These are phyloP conservation scores for Serendipita indica DNA, from an alignment of 768 basidiomycete genomes.

Conservation along the genomic window DNA sequence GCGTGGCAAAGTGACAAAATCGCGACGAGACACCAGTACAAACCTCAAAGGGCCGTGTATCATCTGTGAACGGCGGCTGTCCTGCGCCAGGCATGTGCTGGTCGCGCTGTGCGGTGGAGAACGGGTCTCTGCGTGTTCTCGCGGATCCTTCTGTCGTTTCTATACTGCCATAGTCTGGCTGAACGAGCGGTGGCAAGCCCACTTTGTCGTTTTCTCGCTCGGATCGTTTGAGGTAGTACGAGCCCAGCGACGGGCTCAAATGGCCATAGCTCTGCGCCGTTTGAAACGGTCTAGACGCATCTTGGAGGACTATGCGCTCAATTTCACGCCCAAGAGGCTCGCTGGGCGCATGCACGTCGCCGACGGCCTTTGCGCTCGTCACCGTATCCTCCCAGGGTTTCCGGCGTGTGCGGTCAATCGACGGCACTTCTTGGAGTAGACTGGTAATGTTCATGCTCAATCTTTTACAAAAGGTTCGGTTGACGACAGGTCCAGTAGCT, in stretches of 20 bases:
- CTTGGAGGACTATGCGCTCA: background rate
- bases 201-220: background rate
- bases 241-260: background rate
- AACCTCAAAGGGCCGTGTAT: background rate
- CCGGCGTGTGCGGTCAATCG: background rate
- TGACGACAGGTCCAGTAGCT: background rate
- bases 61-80: background rate
- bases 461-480: background rate
- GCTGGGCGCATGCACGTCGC: background rate
- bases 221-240: background rate
- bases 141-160: background rate
- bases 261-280: background rate
- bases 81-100: too few relatives aligned
- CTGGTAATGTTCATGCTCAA: conserved; percentile 4
- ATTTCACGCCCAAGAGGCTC: background rate
- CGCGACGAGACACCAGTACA: background rate
- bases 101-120: too few relatives aligned
- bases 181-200: too few relatives aligned
- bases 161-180: too few relatives aligned
- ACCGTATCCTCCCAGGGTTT: conserved; percentile 1
- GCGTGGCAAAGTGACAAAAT: background rate
- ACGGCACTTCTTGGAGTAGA: conserved; percentile 6
- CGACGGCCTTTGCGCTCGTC: background rate
- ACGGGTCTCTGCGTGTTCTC: too few relatives aligned
- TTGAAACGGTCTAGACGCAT: background rate